phyloP scores from a whole-genome alignment of 1,284 basidiomycete species.

The Ganoderma lingzhi region DNA sequence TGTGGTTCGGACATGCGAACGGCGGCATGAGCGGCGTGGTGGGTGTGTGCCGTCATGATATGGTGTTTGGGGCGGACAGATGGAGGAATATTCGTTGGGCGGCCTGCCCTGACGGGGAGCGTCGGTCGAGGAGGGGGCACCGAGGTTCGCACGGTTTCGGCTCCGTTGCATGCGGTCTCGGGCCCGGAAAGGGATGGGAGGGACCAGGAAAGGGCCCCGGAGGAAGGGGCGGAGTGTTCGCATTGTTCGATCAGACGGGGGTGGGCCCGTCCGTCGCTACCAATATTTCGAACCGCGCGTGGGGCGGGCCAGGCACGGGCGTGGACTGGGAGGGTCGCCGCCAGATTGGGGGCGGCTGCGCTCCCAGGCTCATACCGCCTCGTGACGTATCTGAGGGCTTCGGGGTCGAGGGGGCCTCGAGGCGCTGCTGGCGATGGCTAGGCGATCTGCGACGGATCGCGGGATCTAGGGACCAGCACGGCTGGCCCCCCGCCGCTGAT shows the following conservation, averaged over 20 bases:
- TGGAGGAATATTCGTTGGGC: neutral
- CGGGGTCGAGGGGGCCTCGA: constrained; percentile 23
- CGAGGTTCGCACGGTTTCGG: constrained; percentile 27
- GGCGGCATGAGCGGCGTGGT: neutral
- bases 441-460: constrained; percentile 34
- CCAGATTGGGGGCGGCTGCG: constrained; percentile 6
- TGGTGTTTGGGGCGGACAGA: neutral
- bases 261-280: neutral
- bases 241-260: neutral
- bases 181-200: constrained; percentile 17
- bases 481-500: neutral
- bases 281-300: neutral
- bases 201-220: neutral
- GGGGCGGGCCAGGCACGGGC: constrained; percentile 10
- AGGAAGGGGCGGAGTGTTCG: neutral
- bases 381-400: constrained; percentile 33
- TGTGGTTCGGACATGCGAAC: neutral
- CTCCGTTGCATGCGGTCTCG: constrained; percentile 32
- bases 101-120: neutral
- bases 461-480: constrained; percentile 18
- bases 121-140: neutral
- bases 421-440: constrained; percentile 15
- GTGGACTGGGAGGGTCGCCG: neutral
- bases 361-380: constrained; percentile 31
- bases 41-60: neutral